Base-by-base conservation (phyloP, 1,284 basidiomycete species). In the Ceraceosorus guamensis region DNA sequence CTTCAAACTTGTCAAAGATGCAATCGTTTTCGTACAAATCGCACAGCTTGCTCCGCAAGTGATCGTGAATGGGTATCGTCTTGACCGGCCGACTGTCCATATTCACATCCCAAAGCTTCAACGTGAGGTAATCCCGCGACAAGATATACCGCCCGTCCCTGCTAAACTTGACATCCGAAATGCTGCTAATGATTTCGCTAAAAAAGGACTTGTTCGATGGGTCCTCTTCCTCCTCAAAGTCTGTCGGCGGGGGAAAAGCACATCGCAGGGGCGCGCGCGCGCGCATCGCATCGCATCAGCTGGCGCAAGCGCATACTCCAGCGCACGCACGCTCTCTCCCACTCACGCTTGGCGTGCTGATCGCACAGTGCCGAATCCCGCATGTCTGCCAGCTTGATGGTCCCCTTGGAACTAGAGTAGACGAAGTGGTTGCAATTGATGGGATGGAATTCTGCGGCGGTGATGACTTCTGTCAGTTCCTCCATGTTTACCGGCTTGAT, bases 401-500 rank as follows among this genome's bases (percentile, higher is more conserved):
- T 98, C 66, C 91, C 93, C 80, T 98, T 98, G 60, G 93, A 98
- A 80, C 89, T 92, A 61, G 93, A 98, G 79, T 98, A 99, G 88
- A 97, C 96, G 81, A 99, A 97, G 55, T 91, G 81, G 78, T 98
- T 98, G 85, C 95, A 98, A 68, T 95, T 89, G 62, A 86, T 83
- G 13, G 95, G 95, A 76, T 98, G 95, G 79, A 98, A 98, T 79
- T 99, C 95, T 56, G 95, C 91, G 4, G 93, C 91, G 8, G 95
- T 99, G 78, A 99, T 98, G 76, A 99, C 95, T 77, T 99, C 95
- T 13, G 95, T 98, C 54, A 99, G 82, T 78, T 99, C 95, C 76
- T 99, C 95, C 95, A 99, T 98, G 79, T 98, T 98, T 73, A 91
- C 87, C 0, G 95, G 95, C 78, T 99, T 99, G 83, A 99, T 98